Percentiles rank a stretch among this genome's conserved stretches.
These are phyloP conservation scores for Cercis canadensis DNA, from an alignment of 306 rosid species.

Conservation along the genomic window DNA sequence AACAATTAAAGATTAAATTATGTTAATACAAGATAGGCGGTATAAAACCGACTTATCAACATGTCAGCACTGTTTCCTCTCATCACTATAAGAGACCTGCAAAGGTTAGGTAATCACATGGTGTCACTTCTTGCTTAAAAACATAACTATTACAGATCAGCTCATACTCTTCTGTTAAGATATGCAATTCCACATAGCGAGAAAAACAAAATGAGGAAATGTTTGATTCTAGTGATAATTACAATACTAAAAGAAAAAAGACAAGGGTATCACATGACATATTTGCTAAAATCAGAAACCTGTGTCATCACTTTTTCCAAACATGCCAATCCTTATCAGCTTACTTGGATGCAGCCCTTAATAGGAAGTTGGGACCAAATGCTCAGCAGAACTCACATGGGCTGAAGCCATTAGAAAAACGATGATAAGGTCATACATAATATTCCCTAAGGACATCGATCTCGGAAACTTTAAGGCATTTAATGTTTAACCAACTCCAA, in stretches of 20 bases:
- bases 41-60: too few species aligned
- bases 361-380: not conserved
- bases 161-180: slow-evolving; percentile 23
- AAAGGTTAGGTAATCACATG: slow-evolving; percentile 21
- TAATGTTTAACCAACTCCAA: too few species aligned
- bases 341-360: slow-evolving; percentile 19
- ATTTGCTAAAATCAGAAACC: not conserved
- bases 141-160: not conserved
- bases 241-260: not conserved
- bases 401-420: slow-evolving; percentile 4
- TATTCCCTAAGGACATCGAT: slow-evolving; percentile 1
- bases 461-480: too few species aligned
- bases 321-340: slow-evolving; percentile 2
- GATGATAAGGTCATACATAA: not conserved
- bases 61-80: slow-evolving; percentile 88
- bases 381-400: slow-evolving; percentile 1
- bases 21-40: too few species aligned
- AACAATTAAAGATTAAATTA: too few species aligned
- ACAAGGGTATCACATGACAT: not conserved
- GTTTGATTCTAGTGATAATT: slow-evolving; percentile 13
- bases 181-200: not conserved
- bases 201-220: not conserved
- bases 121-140: not conserved
- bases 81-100: slow-evolving; percentile 87
- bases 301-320: not conserved